phyloP scores from a whole-genome alignment of 768 basidiomycete genomes.

The Cyclocybe cylindracea region DNA sequence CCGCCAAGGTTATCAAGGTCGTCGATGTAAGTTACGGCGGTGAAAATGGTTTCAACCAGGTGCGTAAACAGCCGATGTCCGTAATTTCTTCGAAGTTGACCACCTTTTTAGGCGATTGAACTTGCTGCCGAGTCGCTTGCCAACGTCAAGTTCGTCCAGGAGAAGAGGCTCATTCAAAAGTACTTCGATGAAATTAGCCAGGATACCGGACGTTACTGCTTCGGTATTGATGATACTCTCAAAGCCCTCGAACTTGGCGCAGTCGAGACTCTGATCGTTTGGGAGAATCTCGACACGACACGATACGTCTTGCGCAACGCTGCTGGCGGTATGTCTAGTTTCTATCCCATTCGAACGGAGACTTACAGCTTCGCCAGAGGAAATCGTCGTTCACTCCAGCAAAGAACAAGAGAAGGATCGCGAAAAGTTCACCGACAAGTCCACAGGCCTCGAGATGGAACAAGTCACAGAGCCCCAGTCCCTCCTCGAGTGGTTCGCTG shows the following conservation, averaged over 20 bases:
- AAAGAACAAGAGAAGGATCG: slow-evolving; percentile 91
- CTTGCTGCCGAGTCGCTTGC: slow-evolving; percentile 93
- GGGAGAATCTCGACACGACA: slow-evolving; percentile 94
- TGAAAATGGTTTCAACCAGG: slow-evolving; percentile 99
- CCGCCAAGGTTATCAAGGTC: slow-evolving; percentile 92
- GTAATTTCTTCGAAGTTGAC: not conserved
- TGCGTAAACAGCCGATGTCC: slow-evolving; percentile 27
- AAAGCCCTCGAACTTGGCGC: slow-evolving; percentile 96
- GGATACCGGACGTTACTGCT: slow-evolving; percentile 95
- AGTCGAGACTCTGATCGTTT: slow-evolving; percentile 96
- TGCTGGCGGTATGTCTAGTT: slow-evolving; percentile 65
- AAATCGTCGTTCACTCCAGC: slow-evolving; percentile 74
- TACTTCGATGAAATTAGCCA: slow-evolving; percentile 99
- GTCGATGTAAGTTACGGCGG: slow-evolving; percentile 99
- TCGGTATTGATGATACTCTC: slow-evolving; percentile 95
- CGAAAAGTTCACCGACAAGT: slow-evolving; percentile 94
- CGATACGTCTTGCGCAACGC: slow-evolving; percentile 91
- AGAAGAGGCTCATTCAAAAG: slow-evolving; percentile 95
- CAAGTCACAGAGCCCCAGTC: slow-evolving; percentile 77
- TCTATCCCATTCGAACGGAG: not conserved
- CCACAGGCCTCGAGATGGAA: slow-evolving; percentile 96
- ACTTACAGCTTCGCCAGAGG: slow-evolving; percentile 52
- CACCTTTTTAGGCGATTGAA: slow-evolving; percentile 78
- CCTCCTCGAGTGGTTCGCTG: slow-evolving; percentile 97
- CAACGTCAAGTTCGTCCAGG: slow-evolving; percentile 99